Conservation (phyloP, 352 stramenopile species). For the Blastocystis sp. region DNA sequence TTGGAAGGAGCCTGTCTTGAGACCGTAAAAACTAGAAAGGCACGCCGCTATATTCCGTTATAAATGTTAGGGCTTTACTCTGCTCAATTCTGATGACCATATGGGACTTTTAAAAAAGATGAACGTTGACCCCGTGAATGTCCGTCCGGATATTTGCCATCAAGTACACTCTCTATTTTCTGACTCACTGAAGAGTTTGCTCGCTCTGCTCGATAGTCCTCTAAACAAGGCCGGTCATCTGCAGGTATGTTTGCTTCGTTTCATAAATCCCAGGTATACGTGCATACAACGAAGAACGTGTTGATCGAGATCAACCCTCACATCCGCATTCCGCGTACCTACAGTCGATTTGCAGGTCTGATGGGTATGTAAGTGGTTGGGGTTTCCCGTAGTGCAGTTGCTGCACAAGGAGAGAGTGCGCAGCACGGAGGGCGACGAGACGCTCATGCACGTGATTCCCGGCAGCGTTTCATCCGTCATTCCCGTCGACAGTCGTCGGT, state of each 20-base stretch:
- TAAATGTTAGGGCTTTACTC: slow-evolving; percentile 81
- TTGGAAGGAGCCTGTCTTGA: slow-evolving; percentile 95
- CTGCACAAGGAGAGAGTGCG: slow-evolving; percentile 99
- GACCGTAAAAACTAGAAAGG: slow-evolving; percentile 95
- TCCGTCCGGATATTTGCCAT: slow-evolving; percentile 96
- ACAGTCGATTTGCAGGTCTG: slow-evolving; percentile 92
- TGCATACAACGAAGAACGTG: slow-evolving; percentile 89
- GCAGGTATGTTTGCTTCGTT: slow-evolving; percentile 69
- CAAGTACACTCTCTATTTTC: slow-evolving; percentile 66
- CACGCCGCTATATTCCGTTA: neutral
- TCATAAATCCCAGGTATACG: slow-evolving; percentile 75
- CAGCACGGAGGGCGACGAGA: slow-evolving; percentile 82
- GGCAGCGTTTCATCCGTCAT: slow-evolving; percentile 91
- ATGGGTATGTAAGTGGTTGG: slow-evolving; percentile 83
- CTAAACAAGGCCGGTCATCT: slow-evolving; percentile 97
- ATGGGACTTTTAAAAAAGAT: slow-evolving; percentile 85
- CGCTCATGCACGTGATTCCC: slow-evolving; percentile 96
- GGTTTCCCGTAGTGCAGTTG: slow-evolving; percentile 84
- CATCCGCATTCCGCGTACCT: slow-evolving; percentile 95
- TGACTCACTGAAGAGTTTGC: slow-evolving; percentile 77
- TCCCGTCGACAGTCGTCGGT: slow-evolving; percentile 85
- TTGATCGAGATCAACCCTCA: slow-evolving; percentile 95
- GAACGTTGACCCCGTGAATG: slow-evolving; percentile 88
- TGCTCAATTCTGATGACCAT: slow-evolving; percentile 99
- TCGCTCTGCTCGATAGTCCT: slow-evolving; percentile 93